Evolutionary conservation across 2,329 filamentous ascomycete species (phyloP).

Genomic region (Fusarium sacchari): DNA sequence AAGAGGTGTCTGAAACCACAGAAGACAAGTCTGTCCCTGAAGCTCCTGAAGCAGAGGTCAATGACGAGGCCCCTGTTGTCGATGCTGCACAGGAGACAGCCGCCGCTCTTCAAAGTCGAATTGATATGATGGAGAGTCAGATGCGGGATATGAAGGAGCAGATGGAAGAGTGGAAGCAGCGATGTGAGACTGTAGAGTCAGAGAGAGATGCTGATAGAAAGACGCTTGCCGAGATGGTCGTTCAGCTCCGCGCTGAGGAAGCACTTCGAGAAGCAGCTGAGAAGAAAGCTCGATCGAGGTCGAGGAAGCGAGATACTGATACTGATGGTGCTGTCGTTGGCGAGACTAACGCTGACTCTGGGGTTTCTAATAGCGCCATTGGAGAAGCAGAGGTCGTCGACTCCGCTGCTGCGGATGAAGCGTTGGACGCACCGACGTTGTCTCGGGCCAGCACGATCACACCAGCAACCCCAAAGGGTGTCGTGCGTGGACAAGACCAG

Average conservation of each 20-base stretch:
- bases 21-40: slow-evolving; percentile 33
- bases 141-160: slow-evolving; percentile 84
- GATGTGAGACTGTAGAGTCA: slow-evolving; percentile 82
- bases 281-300: slow-evolving; percentile 53
- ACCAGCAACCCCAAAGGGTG: slow-evolving; percentile 54
- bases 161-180: slow-evolving; percentile 79
- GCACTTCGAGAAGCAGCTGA: slow-evolving; percentile 58
- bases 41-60: slow-evolving; percentile 43
- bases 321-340: slow-evolving; percentile 31
- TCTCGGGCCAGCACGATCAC: slow-evolving; percentile 63
- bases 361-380: slow-evolving; percentile 29
- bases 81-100: slow-evolving; percentile 54
- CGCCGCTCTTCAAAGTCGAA: slow-evolving; percentile 66
- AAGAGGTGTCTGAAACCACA: slow-evolving; percentile 20
- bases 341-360: slow-evolving; percentile 29
- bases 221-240: slow-evolving; percentile 87
- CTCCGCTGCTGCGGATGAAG: slow-evolving; percentile 45
- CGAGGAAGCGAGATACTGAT: slow-evolving; percentile 45
- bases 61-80: slow-evolving; percentile 45
- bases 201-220: slow-evolving; percentile 78
- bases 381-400: slow-evolving; percentile 28
- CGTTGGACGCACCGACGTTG: slow-evolving; percentile 54
- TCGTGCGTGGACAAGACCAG: slow-evolving; percentile 55
- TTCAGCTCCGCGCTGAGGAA: slow-evolving; percentile 78
- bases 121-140: slow-evolving; percentile 81